Evolutionary conservation across 108 stramenopile species (phyloP).

Genomic region (Asterionellopsis glacialis): DNA sequence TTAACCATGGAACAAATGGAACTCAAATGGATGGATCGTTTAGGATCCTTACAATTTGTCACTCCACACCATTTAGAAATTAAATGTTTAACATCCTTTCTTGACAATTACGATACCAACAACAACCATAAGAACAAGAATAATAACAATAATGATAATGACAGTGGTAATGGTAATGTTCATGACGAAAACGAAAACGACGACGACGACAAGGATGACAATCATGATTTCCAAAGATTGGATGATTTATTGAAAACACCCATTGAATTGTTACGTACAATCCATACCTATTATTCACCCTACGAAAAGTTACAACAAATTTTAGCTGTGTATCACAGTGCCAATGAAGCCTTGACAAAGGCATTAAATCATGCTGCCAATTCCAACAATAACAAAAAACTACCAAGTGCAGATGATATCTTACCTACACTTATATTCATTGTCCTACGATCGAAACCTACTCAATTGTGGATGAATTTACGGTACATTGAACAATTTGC

Average conservation of each 20-base stretch:
- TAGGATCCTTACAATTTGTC: conserved; percentile 25
- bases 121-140: too few relatives aligned
- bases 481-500: conserved; percentile 67
- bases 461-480: conserved; percentile 35
- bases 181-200: background rate
- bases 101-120: too few relatives aligned
- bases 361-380: conserved; percentile 2
- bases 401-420: conserved; percentile 79
- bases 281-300: conserved; percentile 58
- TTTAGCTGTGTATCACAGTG: conserved; percentile 51
- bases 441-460: conserved; percentile 50
- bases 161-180: background rate
- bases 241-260: conserved; percentile 35
- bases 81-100: conserved; percentile 36
- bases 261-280: conserved; percentile 39
- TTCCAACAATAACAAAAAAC: conserved; percentile 2
- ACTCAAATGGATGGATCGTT: conserved; percentile 17
- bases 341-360: conserved; percentile 43
- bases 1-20: conserved; percentile 8
- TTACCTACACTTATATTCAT: conserved; percentile 76
- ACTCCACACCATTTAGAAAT: conserved; percentile 75
- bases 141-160: background rate
- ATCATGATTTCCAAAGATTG: conserved; percentile 9
- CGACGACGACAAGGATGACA: too few relatives aligned
- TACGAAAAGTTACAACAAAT: conserved; percentile 65